phyloP scores from a whole-genome alignment of 2,329 filamentous ascomycete species.

The Beauveria australis region DNA sequence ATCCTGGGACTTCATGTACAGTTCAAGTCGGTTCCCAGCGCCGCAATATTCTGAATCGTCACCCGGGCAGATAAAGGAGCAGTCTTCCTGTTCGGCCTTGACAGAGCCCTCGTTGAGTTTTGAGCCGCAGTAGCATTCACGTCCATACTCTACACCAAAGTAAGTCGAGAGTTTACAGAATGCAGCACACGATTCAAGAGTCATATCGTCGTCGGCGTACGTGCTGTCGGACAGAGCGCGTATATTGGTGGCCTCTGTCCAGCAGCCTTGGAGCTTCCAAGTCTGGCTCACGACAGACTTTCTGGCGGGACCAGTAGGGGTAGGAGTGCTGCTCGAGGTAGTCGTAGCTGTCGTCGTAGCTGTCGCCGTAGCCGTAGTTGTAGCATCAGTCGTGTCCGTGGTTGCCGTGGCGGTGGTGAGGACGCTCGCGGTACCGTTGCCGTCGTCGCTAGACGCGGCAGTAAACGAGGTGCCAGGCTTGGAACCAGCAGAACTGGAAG shows the following conservation, averaged over 20 bases:
- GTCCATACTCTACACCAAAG: conserved; percentile 28
- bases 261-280: conserved; percentile 30
- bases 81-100: conserved; percentile 24
- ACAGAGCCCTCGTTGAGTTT: conserved; percentile 20
- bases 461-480: conserved; percentile 24
- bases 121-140: conserved; percentile 33
- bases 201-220: conserved; percentile 26
- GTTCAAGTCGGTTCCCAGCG: conserved; percentile 23
- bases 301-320: conserved; percentile 19
- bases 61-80: conserved; percentile 25
- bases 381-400: not conserved
- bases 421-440: not conserved
- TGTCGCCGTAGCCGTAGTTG: conserved; percentile 14
- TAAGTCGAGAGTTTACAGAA: conserved; percentile 24
- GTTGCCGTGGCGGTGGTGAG: not conserved
- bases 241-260: conserved; percentile 23
- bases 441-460: not conserved
- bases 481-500: conserved; percentile 13
- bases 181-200: conserved; percentile 24
- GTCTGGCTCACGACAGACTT: conserved; percentile 17
- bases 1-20: conserved; percentile 20
- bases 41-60: conserved; percentile 28
- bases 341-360: conserved; percentile 5
- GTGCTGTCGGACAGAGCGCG: conserved; percentile 23
- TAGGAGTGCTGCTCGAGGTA: conserved; percentile 14